Evolutionary conservation across 1,139 yeast species (phyloP).

Genomic region (Pichia sp.): DNA sequence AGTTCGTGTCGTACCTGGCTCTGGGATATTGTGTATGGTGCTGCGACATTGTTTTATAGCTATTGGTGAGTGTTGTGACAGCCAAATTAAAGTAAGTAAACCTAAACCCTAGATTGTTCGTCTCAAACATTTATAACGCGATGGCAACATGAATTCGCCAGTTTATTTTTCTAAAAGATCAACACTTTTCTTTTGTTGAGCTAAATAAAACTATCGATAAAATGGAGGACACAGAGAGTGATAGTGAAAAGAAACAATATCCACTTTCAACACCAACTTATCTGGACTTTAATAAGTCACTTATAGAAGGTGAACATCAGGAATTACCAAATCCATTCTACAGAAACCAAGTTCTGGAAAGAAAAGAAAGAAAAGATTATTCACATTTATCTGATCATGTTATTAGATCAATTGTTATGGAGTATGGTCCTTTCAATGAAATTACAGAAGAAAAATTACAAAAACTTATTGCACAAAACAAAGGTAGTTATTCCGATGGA

Average conservation of each 20-base stretch:
- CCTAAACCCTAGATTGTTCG: background rate
- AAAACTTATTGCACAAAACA: slow-evolving; percentile 2
- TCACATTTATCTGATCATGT: slow-evolving; percentile 15
- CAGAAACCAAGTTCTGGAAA: slow-evolving; percentile 3
- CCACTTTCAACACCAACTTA: slow-evolving; percentile 5
- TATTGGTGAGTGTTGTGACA: background rate
- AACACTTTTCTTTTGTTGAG: background rate
- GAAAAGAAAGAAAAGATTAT: slow-evolving; percentile 6
- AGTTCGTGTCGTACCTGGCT: slow-evolving; percentile 18
- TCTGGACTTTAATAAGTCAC: slow-evolving; percentile 14
- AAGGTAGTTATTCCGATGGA: background rate
- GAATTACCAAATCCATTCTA: slow-evolving; percentile 16
- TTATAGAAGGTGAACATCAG: slow-evolving; percentile 14
- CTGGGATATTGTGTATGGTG: background rate
- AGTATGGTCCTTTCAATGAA: slow-evolving; percentile 17
- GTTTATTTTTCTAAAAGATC: background rate
- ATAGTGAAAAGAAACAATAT: slow-evolving; percentile 1
- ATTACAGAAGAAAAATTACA: slow-evolving; percentile 15
- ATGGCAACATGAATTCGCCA: background rate
- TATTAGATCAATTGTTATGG: slow-evolving; percentile 15
- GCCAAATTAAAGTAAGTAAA: background rate
- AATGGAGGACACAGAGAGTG: background rate
- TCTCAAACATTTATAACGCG: background rate
- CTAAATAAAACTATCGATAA: background rate
- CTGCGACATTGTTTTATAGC: slow-evolving; percentile 1